Evolutionary conservation across 2,329 filamentous ascomycete species (phyloP).

Genomic region (Periconia macrospinosa): DNA sequence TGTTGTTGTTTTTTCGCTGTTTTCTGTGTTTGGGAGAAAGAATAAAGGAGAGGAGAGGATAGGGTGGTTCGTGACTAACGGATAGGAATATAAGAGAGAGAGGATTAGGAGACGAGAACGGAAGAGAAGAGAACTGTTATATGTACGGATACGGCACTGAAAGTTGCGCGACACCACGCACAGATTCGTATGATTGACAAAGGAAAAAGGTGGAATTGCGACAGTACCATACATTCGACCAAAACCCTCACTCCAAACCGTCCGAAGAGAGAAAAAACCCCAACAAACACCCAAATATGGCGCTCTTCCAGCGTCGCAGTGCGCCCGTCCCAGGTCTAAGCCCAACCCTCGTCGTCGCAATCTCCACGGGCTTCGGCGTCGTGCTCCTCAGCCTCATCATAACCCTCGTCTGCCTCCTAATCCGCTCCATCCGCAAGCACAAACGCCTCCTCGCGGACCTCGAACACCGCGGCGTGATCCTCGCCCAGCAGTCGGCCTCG

Average conservation of each 20-base stretch:
- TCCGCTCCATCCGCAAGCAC: constrained; percentile 29
- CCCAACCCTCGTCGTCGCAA: constrained; percentile 24
- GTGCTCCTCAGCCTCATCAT: constrained; percentile 28
- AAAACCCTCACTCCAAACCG: too few species aligned
- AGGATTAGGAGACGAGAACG: too few species aligned
- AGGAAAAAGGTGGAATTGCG: neutral
- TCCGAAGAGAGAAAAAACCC: too few species aligned
- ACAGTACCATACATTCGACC: neutral
- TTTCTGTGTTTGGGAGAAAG: too few species aligned
- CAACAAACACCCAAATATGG: constrained; percentile 8
- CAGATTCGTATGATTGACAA: neutral
- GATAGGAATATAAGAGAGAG: too few species aligned
- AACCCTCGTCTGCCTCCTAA: constrained; percentile 26
- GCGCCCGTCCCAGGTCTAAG: constrained; percentile 19
- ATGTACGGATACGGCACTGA: too few species aligned
- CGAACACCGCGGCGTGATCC: constrained; percentile 33
- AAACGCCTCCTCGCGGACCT: constrained; percentile 35
- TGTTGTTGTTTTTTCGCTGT: too few species aligned
- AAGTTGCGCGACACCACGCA: too few species aligned
- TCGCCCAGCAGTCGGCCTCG: constrained; percentile 23
- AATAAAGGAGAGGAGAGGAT: too few species aligned
- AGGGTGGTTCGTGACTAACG: too few species aligned
- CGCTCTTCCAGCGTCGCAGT: constrained; percentile 8
- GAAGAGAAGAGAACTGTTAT: too few species aligned
- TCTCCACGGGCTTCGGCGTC: constrained; percentile 27